Percentiles rank a stretch among this genome's conserved stretches.
These are phyloP conservation scores for Ophiostoma himal-ulmi DNA, from an alignment of 2,329 filamentous ascomycete genomes.

Conservation along the genomic window DNA sequence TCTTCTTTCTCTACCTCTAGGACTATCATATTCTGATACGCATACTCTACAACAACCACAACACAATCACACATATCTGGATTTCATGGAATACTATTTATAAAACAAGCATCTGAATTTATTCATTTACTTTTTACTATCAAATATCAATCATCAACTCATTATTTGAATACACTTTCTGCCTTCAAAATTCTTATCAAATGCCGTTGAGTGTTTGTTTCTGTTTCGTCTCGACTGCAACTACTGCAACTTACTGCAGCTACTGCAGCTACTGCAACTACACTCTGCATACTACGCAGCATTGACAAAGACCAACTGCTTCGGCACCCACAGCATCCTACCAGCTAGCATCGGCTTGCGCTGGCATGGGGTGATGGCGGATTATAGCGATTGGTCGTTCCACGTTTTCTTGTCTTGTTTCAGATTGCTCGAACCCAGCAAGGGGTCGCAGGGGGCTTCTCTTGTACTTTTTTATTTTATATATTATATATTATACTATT, in stretches of 20 bases:
- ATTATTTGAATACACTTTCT: no score
- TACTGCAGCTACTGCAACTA: background rate
- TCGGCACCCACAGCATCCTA: background rate
- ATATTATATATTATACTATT: background rate
- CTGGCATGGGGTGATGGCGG: background rate
- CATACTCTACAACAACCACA: no score
- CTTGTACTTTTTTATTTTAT: background rate
- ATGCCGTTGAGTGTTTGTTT: constrained; percentile 8
- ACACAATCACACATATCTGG: no score
- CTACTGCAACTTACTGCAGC: background rate
- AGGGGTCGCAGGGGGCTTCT: background rate
- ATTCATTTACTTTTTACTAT: no score
- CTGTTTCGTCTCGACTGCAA: constrained; percentile 8
- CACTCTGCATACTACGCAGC: background rate
- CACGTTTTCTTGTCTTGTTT: constrained; percentile 1
- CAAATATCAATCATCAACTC: no score
- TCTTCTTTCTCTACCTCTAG: no score
- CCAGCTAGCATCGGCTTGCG: background rate
- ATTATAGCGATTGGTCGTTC: background rate
- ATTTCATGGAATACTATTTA: no score
- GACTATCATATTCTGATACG: no score
- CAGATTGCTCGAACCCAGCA: background rate
- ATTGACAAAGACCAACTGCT: background rate
- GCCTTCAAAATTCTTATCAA: no score
- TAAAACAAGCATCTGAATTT: no score